Base-by-base conservation (phyloP, 257 asterid genomes). In the Striga asiatica region DNA sequence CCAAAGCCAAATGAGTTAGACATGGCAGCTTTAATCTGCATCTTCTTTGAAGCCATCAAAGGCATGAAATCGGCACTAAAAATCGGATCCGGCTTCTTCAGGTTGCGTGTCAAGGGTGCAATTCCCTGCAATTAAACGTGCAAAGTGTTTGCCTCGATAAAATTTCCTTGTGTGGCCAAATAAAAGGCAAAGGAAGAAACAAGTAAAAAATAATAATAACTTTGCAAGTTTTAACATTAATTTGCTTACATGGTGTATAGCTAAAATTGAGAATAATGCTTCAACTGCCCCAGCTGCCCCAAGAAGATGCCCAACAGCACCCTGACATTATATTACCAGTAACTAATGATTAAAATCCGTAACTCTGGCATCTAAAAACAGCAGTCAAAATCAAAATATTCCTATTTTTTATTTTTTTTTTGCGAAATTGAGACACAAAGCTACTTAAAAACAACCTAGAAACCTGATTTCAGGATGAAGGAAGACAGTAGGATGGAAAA, bases 221-320 rank as follows among this genome's bases (percentile, higher is more conserved):
- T 8, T 34, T 5, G 50, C 47, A n/a, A n/a, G 32, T 29, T 65
- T 2, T 6, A 41, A 43, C 20, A 51, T 48, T 20, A 27, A 50
- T 27, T 56, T 61, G 24, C 87, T 75, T 72, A 89, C 98, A 64
- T 84, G 79, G 76, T 80, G 87, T 67, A 91, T 77, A 32, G 97
- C 76, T 75, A 91, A 63, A 61, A 84, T 66, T 29, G 85, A 59
- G 60, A 91, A 87, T 66, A 84, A 67, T 58, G 97, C 95, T 70
- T 91, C 98, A 28, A 91, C 98, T 23, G 95, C 93, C 67, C 98
- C 97, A 35, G 98, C 96, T 34, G 98, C 98, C 50, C 98, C 98
- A 25, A 87, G 95, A 28, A 91, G 95, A 75, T 87, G 98, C 6
- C 98, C 98, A 2, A 62, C 54, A 7, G 98, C 97, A 74, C 98